phyloP scores from a whole-genome alignment of 129 eudicot species.

The Rutidosis leptorrhynchoides region DNA sequence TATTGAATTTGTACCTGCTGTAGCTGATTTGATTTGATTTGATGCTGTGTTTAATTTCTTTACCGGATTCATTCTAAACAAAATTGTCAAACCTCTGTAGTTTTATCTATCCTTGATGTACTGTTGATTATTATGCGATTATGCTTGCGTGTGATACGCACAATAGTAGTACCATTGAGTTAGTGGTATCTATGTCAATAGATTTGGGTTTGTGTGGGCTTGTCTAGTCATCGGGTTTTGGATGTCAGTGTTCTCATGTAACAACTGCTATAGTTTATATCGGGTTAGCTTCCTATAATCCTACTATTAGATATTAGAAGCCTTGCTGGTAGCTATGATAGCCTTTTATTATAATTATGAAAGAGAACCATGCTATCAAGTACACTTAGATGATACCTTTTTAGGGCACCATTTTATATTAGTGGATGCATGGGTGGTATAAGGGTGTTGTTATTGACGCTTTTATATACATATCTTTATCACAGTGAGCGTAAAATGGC shows the following conservation, averaged over 20 bases:
- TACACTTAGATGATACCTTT: neutral
- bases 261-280: neutral
- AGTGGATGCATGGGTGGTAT: neutral
- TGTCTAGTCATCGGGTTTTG: neutral
- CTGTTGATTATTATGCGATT: neutral
- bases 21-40: constrained; percentile 9
- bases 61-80: neutral
- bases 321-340: constrained; percentile 1
- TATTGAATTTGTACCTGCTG: constrained; percentile 2
- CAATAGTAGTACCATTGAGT: neutral
- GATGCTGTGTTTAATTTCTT: constrained; percentile 14
- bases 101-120: neutral
- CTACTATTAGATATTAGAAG: neutral
- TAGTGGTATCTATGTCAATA: neutral
- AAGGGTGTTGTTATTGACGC: constrained; percentile 24
- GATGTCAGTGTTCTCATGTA: neutral
- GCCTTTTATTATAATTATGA: neutral
- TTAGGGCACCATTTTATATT: neutral
- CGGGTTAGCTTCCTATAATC: neutral
- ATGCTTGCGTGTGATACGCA: constrained; percentile 8
- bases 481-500: constrained; percentile 98
- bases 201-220: constrained; percentile 8
- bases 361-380: constrained; percentile 10
- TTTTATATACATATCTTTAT: constrained; percentile 12
- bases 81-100: neutral